Conservation (phyloP, 306 rosid species). For the Fragaria iinumae region DNA sequence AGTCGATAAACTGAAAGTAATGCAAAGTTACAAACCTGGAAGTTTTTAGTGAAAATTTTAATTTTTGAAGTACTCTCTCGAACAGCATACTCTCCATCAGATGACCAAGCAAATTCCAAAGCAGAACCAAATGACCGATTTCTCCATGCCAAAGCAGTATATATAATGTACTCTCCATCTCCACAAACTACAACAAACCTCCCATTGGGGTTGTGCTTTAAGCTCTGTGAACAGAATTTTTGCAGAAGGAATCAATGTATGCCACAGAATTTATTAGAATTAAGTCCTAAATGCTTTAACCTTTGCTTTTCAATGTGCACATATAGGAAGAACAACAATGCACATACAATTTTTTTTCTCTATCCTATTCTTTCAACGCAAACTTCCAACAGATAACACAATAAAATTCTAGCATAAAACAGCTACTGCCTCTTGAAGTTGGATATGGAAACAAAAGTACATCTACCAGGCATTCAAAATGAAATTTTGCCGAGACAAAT, state of each 20-base stretch:
- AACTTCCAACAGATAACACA: neutral
- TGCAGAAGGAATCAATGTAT: constrained; percentile 20
- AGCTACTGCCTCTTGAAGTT: neutral
- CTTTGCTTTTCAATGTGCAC: neutral
- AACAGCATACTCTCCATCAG: constrained; percentile 94
- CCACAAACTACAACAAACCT: constrained; percentile 99
- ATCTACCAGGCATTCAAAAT: constrained; percentile 1
- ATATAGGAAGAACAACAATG: neutral
- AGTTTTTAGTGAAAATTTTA: constrained; percentile 84
- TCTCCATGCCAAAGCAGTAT: constrained; percentile 99
- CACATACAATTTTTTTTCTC: neutral
- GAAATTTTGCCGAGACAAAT: neutral
- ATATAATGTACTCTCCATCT: constrained; percentile 96
- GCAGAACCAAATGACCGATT: constrained; percentile 98
- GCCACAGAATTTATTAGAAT: neutral
- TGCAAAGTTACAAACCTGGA: constrained; percentile 61
- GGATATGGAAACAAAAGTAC: neutral
- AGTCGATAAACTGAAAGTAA: constrained; percentile 7
- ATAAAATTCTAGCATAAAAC: neutral
- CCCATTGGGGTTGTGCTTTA: constrained; percentile 97
- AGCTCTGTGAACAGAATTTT: constrained; percentile 52
- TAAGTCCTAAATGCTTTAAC: neutral
- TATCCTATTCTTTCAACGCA: neutral
- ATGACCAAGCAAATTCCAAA: constrained; percentile 91
- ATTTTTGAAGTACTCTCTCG: constrained; percentile 97